Base-by-base conservation (phyloP, 1,284 basidiomycete species). In the Apiotrichum akiyoshidainum region DNA sequence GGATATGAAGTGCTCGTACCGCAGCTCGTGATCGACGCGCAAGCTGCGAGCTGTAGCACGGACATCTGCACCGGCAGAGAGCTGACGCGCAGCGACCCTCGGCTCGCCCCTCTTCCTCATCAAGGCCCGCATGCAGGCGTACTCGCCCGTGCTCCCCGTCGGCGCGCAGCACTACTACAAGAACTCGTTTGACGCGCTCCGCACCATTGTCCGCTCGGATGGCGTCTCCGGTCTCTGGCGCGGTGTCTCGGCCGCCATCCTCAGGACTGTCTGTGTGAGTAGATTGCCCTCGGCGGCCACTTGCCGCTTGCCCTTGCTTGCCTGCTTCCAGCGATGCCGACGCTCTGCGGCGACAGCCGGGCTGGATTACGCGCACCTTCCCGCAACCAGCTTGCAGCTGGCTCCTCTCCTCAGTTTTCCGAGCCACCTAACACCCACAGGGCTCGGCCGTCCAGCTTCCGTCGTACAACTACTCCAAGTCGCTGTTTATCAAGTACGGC, bases 81-180 rank as follows among this genome's bases (percentile, higher is more conserved):
- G 47, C 33, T 8, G 7, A 22, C 40, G 44, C 57, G 11, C 62
- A 90, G 93, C 93, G 0, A 84, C 87, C 41, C 80, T 96, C 39
- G 95, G 95, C 50, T 98, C 95, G 69, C 95, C 96, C 0, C 81
- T 99, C 17, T 99, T 96, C 80, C 81, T 99, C 52, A 86, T 99
- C 74, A 99, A 99, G 80, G 95, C 95, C 9, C 85, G 95, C 48
- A 95, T 98, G 87, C 95, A 99, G 86, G 93, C 92, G 35, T 96
- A 92, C 79, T 94, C 92, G 1, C 91, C 93, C 19, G 85, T 86
- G 37, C 82, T 96, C n/a, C 94, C 95, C 16, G 91, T 97, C 59
- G 94, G 93, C 55, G 84, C 92, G 16, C 93, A 97, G 71, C 93
- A 94, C 77, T 78, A 91, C 71, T 99, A 99, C 81, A 89, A 86